A percentile compares a stretch with the other conserved stretches of the same genome.
phyloP scores from a whole-genome alignment of 2,329 filamentous ascomycete genomes.

The Hypomyces perniciosus region DNA sequence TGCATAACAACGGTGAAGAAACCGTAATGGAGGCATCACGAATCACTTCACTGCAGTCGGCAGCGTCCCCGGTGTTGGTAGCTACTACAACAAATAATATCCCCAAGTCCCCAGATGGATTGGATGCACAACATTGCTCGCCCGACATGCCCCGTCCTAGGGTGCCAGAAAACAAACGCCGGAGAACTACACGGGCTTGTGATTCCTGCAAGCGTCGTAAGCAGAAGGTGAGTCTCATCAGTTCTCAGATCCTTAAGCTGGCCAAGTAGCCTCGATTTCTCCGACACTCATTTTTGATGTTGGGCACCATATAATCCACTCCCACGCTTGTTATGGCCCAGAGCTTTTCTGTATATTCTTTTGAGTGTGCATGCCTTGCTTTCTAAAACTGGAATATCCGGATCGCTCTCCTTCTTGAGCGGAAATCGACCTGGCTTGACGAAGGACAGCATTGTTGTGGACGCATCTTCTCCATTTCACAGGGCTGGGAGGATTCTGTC shows the following conservation, averaged over 20 bases:
- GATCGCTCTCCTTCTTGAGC: too few relatives aligned
- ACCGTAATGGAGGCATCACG: constrained; percentile 5
- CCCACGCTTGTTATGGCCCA: too few relatives aligned
- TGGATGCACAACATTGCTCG: constrained; percentile 6
- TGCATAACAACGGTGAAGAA: constrained; percentile 6
- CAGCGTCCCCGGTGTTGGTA: constrained; percentile 1
- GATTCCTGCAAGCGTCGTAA: constrained; percentile 60
- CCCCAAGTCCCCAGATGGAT: neutral
- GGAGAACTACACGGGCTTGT: constrained; percentile 58
- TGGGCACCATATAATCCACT: neutral
- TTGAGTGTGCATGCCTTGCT: too few relatives aligned
- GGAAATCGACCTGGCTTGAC: too few relatives aligned
- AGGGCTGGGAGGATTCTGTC: neutral
- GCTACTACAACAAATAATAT: constrained; percentile 1
- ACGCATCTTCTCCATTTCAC: too few relatives aligned
- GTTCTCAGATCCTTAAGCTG: constrained; percentile 2
- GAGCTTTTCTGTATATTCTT: too few relatives aligned
- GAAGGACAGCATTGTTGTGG: too few relatives aligned
- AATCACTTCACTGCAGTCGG: constrained; percentile 8
- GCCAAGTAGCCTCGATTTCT: neutral
- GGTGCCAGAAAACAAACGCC: constrained; percentile 53
- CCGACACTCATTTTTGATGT: neutral
- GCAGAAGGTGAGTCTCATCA: constrained; percentile 52
- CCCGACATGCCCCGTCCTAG: constrained; percentile 46
- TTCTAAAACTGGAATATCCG: too few relatives aligned